These are phyloP conservation scores for Bothriochloa decipiens DNA, from an alignment of 176 grass and related monocot genomes.

Conservation along the genomic window DNA sequence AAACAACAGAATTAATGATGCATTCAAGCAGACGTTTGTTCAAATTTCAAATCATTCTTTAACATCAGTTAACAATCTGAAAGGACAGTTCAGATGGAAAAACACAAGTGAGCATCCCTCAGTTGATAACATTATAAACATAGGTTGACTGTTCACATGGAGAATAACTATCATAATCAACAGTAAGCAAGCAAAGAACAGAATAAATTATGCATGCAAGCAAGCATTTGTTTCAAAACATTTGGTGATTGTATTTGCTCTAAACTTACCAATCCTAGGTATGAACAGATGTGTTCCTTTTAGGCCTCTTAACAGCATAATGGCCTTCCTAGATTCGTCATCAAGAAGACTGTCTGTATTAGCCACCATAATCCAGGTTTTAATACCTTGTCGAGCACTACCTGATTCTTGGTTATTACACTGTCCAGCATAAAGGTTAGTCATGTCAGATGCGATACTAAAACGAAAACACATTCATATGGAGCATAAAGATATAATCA, in stretches of 20 bases:
- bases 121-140: too few species aligned
- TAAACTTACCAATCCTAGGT: conserved; percentile 74
- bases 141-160: too few species aligned
- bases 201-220: too few species aligned
- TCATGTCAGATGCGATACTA: conserved; percentile 16
- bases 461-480: conserved; percentile 7
- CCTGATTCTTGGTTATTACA: conserved; percentile 23
- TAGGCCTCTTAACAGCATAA: conserved; percentile 74
- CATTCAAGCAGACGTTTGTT: neutral
- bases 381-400: conserved; percentile 50
- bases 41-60: neutral
- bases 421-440: conserved; percentile 33
- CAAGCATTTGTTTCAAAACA: neutral
- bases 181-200: too few species aligned
- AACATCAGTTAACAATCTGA: too few species aligned
- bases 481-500: conserved; percentile 2
- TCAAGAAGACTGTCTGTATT: conserved; percentile 74
- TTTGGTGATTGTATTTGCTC: neutral
- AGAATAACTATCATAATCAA: too few species aligned
- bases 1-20: neutral
- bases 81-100: too few species aligned
- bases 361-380: conserved; percentile 81
- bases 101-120: too few species aligned
- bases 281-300: conserved; percentile 81
- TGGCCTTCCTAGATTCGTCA: conserved; percentile 72